A percentile compares a stretch with the other conserved stretches of the same genome.
phyloP scores from a whole-genome alignment of 495 filamentous ascomycete species.

The Tirmania nivea region DNA sequence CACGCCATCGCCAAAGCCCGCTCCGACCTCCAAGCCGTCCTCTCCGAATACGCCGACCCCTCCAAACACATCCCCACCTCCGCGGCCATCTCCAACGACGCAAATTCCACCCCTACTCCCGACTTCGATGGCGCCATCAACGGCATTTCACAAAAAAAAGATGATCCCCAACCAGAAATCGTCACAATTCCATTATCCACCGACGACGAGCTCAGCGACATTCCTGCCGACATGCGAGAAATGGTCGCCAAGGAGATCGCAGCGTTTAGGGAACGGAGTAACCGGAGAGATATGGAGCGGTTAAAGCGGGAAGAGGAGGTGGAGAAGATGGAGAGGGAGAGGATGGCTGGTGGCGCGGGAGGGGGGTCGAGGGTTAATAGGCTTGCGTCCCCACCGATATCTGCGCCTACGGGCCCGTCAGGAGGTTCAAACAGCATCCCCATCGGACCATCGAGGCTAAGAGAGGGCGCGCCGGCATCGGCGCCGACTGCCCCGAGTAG shows the following conservation, averaged over 20 bases:
- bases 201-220: constrained; percentile 89
- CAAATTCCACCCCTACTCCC: constrained; percentile 24
- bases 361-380: constrained; percentile 32
- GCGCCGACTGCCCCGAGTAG: constrained; percentile 5
- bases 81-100: constrained; percentile 29
- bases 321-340: constrained; percentile 61
- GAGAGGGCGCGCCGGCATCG: constrained; percentile 7
- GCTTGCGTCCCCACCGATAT: constrained; percentile 35
- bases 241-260: constrained; percentile 87
- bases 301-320: constrained; percentile 74
- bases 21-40: constrained; percentile 35
- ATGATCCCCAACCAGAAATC: constrained; percentile 40
- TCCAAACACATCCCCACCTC: constrained; percentile 22
- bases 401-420: constrained; percentile 44
- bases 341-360: constrained; percentile 31
- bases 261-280: constrained; percentile 80
- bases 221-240: constrained; percentile 90
- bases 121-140: constrained; percentile 25
- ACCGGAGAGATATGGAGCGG: constrained; percentile 67
- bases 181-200: constrained; percentile 74
- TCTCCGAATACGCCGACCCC: constrained; percentile 56
- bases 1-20: constrained; percentile 50
- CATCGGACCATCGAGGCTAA: constrained; percentile 39
- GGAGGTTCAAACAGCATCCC: constrained; percentile 66
- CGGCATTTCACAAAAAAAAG: constrained; percentile 1